These are phyloP conservation scores for Colletotrichum sp. DNA, from an alignment of 2,329 filamentous ascomycete genomes.

Conservation along the genomic window DNA sequence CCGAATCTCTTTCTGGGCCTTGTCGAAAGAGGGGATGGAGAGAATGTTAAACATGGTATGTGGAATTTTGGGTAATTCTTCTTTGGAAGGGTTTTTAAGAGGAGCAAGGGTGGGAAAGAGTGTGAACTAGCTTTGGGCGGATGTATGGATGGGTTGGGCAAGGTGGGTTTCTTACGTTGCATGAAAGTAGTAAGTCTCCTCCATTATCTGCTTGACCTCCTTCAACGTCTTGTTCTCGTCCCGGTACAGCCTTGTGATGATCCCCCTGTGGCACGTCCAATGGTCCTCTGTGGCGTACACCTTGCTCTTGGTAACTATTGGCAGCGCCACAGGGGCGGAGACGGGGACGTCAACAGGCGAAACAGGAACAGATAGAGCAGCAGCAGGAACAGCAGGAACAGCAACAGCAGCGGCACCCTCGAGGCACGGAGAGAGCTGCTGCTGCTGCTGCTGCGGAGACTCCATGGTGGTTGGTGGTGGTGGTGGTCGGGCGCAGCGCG, in stretches of 20 bases:
- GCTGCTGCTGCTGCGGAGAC: not conserved
- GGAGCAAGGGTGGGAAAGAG: not conserved
- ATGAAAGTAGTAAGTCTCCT: not conserved
- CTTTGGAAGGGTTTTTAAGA: not conserved
- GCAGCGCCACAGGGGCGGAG: not conserved
- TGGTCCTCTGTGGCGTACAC: not conserved
- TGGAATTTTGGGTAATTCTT: not conserved
- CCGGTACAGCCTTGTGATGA: not conserved
- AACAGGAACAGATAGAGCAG: not conserved
- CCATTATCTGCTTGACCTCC: slow-evolving; percentile 6
- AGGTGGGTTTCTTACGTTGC: not conserved
- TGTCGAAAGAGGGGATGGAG: not conserved
- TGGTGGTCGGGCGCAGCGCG: not conserved
- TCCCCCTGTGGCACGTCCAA: not conserved
- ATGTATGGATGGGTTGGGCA: not conserved
- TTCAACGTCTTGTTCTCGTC: not conserved
- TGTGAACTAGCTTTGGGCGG: not conserved
- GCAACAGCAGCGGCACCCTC: not conserved
- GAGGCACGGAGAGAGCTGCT: not conserved
- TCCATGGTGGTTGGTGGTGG: not conserved
- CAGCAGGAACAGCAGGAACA: not conserved
- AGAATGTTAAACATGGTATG: not conserved
- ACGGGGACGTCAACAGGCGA: not conserved
- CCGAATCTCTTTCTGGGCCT: not conserved
- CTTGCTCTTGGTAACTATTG: not conserved